phyloP scores from a whole-genome alignment of 495 filamentous ascomycete genomes.

The Viridothelium virens region DNA sequence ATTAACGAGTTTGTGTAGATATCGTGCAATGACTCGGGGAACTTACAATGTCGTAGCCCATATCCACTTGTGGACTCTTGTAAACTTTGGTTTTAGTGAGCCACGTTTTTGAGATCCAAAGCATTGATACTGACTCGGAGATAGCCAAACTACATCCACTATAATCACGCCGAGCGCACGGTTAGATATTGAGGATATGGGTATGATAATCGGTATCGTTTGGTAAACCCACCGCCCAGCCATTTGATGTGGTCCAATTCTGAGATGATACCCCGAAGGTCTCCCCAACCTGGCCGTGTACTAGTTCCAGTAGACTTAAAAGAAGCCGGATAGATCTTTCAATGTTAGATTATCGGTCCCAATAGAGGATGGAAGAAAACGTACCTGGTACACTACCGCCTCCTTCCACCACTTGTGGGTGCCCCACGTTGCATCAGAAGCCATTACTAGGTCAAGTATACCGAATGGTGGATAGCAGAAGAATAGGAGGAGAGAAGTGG shows the following conservation, averaged over 20 bases:
- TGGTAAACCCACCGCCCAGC: slow-evolving; percentile 26
- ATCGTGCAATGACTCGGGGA: not conserved
- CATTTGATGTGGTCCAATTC: slow-evolving; percentile 37
- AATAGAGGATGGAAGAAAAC: not conserved
- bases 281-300: slow-evolving; percentile 32
- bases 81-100: slow-evolving; percentile 22
- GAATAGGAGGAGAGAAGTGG: not conserved
- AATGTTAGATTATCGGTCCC: not conserved
- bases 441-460: slow-evolving; percentile 7
- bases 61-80: slow-evolving; percentile 37
- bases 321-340: slow-evolving; percentile 35
- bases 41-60: slow-evolving; percentile 38
- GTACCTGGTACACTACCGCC: slow-evolving; percentile 35
- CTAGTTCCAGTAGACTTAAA: slow-evolving; percentile 34
- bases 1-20: not conserved
- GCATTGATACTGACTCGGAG: slow-evolving; percentile 27
- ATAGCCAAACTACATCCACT: slow-evolving; percentile 37
- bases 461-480: not conserved
- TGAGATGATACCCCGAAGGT: slow-evolving; percentile 34
- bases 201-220: not conserved
- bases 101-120: not conserved
- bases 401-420: slow-evolving; percentile 39
- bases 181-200: not conserved
- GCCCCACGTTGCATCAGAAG: slow-evolving; percentile 17
- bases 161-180: not conserved